These are phyloP conservation scores for Plantago ovata DNA, from an alignment of 257 asterid species.

Conservation along the genomic window DNA sequence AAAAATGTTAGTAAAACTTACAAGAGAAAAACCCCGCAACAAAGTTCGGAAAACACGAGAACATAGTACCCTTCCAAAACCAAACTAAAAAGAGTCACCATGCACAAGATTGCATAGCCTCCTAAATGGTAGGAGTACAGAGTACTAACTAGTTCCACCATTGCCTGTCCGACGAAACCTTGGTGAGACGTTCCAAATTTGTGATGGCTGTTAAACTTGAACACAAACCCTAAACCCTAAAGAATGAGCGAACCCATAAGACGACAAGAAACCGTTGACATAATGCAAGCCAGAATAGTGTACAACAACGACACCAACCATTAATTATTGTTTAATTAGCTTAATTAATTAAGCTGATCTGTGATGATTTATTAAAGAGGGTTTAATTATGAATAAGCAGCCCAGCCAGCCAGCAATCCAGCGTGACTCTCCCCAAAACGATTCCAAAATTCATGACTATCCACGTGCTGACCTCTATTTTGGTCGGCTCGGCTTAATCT, in stretches of 20 bases:
- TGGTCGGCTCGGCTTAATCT: constrained; percentile 16
- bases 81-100: too few relatives aligned
- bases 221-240: constrained; percentile 18
- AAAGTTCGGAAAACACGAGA: too few relatives aligned
- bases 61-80: too few relatives aligned
- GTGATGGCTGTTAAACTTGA: not conserved
- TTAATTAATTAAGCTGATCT: constrained; percentile 5
- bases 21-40: too few relatives aligned
- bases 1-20: too few relatives aligned
- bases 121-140: too few relatives aligned
- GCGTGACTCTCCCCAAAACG: constrained; percentile 11
- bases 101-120: too few relatives aligned
- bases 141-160: too few relatives aligned
- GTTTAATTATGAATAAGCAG: constrained; percentile 12
- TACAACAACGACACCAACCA: constrained; percentile 3
- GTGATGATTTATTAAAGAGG: constrained; percentile 11
- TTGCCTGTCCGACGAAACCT: too few relatives aligned
- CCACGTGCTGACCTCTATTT: constrained; percentile 18
- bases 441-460: constrained; percentile 37
- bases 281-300: constrained; percentile 12
- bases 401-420: too few relatives aligned
- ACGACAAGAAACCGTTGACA: constrained; percentile 32
- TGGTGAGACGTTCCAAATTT: not conserved
- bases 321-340: not conserved
- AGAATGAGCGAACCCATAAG: not conserved